Conservation (phyloP, 2,329 filamentous ascomycete genomes). For the Reticulascus tulasneorum region DNA sequence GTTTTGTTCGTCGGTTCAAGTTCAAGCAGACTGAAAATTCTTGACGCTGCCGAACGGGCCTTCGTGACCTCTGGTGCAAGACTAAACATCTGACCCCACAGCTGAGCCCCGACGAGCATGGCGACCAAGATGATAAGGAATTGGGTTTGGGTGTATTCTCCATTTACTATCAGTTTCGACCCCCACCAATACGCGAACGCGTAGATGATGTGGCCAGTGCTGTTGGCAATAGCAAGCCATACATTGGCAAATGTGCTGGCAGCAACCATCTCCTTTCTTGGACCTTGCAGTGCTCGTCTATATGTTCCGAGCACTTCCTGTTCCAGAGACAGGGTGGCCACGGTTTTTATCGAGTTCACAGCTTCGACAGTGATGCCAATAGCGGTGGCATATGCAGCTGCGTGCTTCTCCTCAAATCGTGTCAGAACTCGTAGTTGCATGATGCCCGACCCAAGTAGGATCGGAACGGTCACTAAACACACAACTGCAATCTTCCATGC, state of each 20-base stretch:
- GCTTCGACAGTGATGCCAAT: constrained; percentile 64
- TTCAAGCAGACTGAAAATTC: constrained; percentile 50
- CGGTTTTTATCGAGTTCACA: constrained; percentile 61
- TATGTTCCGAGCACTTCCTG: constrained; percentile 50
- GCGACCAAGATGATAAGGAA: constrained; percentile 73
- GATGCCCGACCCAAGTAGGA: constrained; percentile 65
- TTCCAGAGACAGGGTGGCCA: constrained; percentile 52
- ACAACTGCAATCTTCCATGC: constrained; percentile 76
- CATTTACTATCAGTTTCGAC: constrained; percentile 62
- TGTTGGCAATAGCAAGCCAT: constrained; percentile 58
- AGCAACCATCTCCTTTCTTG: constrained; percentile 51
- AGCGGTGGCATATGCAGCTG: constrained; percentile 60
- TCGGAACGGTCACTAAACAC: constrained; percentile 63
- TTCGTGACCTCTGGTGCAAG: constrained; percentile 71
- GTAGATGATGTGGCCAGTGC: constrained; percentile 64
- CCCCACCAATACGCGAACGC: constrained; percentile 81
- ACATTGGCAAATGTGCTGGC: constrained; percentile 50
- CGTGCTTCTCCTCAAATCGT: constrained; percentile 59
- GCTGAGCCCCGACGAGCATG: constrained; percentile 67
- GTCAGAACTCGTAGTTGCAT: constrained; percentile 63
- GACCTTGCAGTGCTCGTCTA: constrained; percentile 42
- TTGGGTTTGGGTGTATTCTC: constrained; percentile 59
- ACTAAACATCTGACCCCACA: constrained; percentile 71
- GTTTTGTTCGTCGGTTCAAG: constrained; percentile 26
- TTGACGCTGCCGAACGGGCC: constrained; percentile 56